phyloP scores from a whole-genome alignment of 2,329 filamentous ascomycete species.

The Curvularia sp. region DNA sequence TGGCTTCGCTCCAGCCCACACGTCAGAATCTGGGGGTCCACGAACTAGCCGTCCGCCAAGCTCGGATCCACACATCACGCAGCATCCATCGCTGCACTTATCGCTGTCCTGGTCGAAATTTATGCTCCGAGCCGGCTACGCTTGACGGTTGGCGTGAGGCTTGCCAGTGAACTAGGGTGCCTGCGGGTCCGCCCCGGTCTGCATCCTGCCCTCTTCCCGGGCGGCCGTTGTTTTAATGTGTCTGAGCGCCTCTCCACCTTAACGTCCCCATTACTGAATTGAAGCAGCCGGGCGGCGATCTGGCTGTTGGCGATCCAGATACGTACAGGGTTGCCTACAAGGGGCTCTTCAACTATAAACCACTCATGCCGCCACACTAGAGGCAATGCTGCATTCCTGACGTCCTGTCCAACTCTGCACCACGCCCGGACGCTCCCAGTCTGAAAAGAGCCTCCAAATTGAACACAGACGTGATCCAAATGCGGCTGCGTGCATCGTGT shows the following conservation, averaged over 20 bases:
- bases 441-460: slow-evolving; percentile 45
- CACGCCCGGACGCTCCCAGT: slow-evolving; percentile 47
- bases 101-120: slow-evolving; percentile 33
- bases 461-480: slow-evolving; percentile 47
- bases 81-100: slow-evolving; percentile 28
- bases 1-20: slow-evolving; percentile 28
- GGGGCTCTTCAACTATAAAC: slow-evolving; percentile 46
- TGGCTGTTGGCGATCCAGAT: slow-evolving; percentile 50
- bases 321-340: slow-evolving; percentile 45
- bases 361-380: slow-evolving; percentile 49
- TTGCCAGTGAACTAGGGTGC: slow-evolving; percentile 38
- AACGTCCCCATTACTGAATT: slow-evolving; percentile 47
- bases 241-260: slow-evolving; percentile 47
- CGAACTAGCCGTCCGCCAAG: slow-evolving; percentile 35
- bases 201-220: slow-evolving; percentile 40
- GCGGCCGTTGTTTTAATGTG: slow-evolving; percentile 39
- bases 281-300: slow-evolving; percentile 45
- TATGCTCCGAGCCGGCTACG: slow-evolving; percentile 40
- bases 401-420: slow-evolving; percentile 49
- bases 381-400: slow-evolving; percentile 50
- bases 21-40: slow-evolving; percentile 23
- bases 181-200: slow-evolving; percentile 38
- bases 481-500: slow-evolving; percentile 52
- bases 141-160: slow-evolving; percentile 42
- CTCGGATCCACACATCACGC: slow-evolving; percentile 37